Conservation (phyloP, 495 filamentous ascomycete species). For the Lepidopterella palustris region DNA sequence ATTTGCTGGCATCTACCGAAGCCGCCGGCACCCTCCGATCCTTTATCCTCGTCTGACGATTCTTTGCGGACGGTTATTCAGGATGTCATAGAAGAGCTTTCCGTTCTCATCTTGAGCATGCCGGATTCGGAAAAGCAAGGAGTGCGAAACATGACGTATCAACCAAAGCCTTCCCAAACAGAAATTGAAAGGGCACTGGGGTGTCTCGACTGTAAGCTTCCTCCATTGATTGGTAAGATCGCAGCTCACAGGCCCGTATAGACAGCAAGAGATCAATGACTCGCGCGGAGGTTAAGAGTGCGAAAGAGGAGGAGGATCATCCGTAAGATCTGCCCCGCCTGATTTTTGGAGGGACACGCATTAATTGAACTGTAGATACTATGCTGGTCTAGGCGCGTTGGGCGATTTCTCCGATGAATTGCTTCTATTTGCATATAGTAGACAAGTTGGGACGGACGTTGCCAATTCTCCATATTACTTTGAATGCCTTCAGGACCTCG, state of each 20-base stretch:
- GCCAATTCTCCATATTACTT: slow-evolving; percentile 43
- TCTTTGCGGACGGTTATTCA: slow-evolving; percentile 46
- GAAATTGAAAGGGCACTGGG: slow-evolving; percentile 45
- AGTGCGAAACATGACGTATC: slow-evolving; percentile 32
- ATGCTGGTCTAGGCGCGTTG: slow-evolving; percentile 42
- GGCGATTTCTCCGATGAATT: slow-evolving; percentile 48
- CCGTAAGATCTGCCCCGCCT: slow-evolving; percentile 19
- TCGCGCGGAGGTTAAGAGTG: background rate
- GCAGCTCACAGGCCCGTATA: slow-evolving; percentile 9
- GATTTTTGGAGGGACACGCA: background rate
- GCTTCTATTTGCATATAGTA: slow-evolving; percentile 43
- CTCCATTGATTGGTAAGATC: background rate
- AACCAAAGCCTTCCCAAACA: slow-evolving; percentile 33
- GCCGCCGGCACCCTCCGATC: slow-evolving; percentile 33
- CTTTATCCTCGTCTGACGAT: slow-evolving; percentile 46
- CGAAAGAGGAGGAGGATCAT: slow-evolving; percentile 24
- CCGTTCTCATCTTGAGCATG: slow-evolving; percentile 7
- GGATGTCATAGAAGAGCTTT: slow-evolving; percentile 47
- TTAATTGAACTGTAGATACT: slow-evolving; percentile 25
- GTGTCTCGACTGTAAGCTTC: slow-evolving; percentile 43
- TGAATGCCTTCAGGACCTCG: slow-evolving; percentile 43
- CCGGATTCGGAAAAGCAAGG: slow-evolving; percentile 40
- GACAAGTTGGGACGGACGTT: slow-evolving; percentile 38
- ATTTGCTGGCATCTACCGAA: slow-evolving; percentile 41
- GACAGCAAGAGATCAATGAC: slow-evolving; percentile 25